phyloP scores from a whole-genome alignment of 495 filamentous ascomycete species.

The Talaromyces liani region DNA sequence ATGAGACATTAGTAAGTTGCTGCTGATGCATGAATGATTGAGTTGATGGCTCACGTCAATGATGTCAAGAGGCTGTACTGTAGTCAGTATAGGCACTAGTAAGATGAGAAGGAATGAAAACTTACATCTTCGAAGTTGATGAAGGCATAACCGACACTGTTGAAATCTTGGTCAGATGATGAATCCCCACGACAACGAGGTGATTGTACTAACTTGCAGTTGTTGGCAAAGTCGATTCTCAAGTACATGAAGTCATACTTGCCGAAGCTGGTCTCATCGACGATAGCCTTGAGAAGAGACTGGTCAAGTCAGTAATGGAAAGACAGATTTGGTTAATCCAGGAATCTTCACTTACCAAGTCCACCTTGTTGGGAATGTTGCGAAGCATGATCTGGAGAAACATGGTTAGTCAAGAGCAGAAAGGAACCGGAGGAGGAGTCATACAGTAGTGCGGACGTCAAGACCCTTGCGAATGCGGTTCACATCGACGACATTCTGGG shows the following conservation, averaged over 20 bases:
- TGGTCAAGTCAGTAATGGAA: slow-evolving; percentile 16
- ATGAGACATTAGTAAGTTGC: slow-evolving; percentile 21
- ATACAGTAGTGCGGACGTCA: slow-evolving; percentile 68
- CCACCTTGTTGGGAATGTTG: slow-evolving; percentile 89
- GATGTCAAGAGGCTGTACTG: slow-evolving; percentile 58
- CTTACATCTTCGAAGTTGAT: slow-evolving; percentile 86
- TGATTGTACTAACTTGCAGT: slow-evolving; percentile 66
- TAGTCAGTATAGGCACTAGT: slow-evolving; percentile 14
- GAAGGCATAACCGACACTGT: slow-evolving; percentile 94
- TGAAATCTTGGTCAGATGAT: slow-evolving; percentile 19
- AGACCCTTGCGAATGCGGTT: slow-evolving; percentile 56
- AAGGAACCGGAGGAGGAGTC: slow-evolving; percentile 19
- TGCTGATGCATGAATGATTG: slow-evolving; percentile 9
- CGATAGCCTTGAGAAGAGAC: slow-evolving; percentile 63
- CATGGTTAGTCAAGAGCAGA: slow-evolving; percentile 10
- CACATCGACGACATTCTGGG: slow-evolving; percentile 62
- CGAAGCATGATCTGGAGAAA: slow-evolving; percentile 77
- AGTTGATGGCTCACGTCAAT: slow-evolving; percentile 48
- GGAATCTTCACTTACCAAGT: slow-evolving; percentile 43
- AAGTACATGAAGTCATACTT: slow-evolving; percentile 94
- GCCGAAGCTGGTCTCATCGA: slow-evolving; percentile 71
- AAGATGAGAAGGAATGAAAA: slow-evolving; percentile 7
- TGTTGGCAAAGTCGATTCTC: slow-evolving; percentile 84
- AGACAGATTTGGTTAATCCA: slow-evolving; percentile 1
- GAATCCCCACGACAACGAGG: background rate